Evolutionary conservation across 306 rosid species (phyloP).

Genomic region (Rosa persica): DNA sequence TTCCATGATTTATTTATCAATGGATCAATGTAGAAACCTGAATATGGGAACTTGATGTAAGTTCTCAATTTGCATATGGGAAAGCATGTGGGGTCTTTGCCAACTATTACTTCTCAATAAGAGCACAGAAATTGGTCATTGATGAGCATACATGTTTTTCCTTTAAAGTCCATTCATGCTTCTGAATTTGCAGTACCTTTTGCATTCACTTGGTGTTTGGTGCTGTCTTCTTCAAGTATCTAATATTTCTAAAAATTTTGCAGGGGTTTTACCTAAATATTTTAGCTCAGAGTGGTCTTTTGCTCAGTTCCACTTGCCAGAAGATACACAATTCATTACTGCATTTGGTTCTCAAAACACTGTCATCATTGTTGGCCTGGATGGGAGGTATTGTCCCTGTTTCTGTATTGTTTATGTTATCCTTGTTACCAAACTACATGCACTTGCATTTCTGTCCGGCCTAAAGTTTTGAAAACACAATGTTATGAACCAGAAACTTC

Average conservation of each 20-base stretch:
- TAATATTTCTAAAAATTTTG: slow-evolving; percentile 14
- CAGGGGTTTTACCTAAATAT: slow-evolving; percentile 92
- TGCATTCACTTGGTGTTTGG: background rate
- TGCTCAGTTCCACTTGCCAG: slow-evolving; percentile 84
- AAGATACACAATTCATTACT: slow-evolving; percentile 63
- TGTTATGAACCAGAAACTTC: background rate
- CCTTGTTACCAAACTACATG: background rate
- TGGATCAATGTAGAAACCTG: background rate
- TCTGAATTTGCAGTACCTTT: slow-evolving; percentile 18
- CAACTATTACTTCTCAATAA: background rate
- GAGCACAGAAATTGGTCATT: background rate
- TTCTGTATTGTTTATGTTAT: background rate
- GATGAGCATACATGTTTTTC: background rate
- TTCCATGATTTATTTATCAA: background rate
- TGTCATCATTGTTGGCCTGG: slow-evolving; percentile 67
- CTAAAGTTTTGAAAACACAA: background rate
- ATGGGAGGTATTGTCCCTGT: slow-evolving; percentile 70
- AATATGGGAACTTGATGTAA: slow-evolving; percentile 13
- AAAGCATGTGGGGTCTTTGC: slow-evolving; percentile 13
- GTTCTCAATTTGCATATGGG: slow-evolving; percentile 16
- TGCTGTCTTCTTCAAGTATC: slow-evolving; percentile 15
- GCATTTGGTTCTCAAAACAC: slow-evolving; percentile 86
- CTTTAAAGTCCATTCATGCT: slow-evolving; percentile 16
- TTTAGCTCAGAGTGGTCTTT: slow-evolving; percentile 99
- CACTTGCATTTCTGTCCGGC: background rate